phyloP scores from a whole-genome alignment of 164 flowering plant genomes.

The Chloranthus sessilifolius region DNA sequence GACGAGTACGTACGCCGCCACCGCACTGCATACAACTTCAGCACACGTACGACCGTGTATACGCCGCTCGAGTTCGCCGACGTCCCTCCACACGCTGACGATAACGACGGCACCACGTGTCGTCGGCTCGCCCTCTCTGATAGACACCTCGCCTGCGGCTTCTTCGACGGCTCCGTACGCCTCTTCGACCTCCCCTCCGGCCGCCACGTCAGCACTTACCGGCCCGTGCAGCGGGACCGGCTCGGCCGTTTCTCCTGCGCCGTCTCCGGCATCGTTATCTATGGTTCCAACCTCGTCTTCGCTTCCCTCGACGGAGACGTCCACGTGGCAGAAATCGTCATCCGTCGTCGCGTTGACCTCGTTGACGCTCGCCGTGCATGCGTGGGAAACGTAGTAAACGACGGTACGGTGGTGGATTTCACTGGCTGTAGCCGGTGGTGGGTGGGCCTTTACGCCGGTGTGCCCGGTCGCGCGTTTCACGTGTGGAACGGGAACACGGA shows the following conservation, averaged over 20 bases:
- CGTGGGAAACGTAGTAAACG: conserved; percentile 43
- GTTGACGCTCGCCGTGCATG: conserved; percentile 34
- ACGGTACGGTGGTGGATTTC: conserved; percentile 69
- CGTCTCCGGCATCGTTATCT: conserved; percentile 63
- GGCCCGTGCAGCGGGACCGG: conserved; percentile 41
- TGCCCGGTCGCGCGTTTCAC: conserved; percentile 63
- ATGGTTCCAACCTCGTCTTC: conserved; percentile 35
- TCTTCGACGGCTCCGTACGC: conserved; percentile 69
- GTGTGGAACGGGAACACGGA: conserved; percentile 65
- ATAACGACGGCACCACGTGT: conserved; percentile 37
- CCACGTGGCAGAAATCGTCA: conserved; percentile 38
- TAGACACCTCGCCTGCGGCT: conserved; percentile 65
- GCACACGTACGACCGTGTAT: conserved; percentile 22
- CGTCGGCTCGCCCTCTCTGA: conserved; percentile 70
- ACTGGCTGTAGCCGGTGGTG: conserved; percentile 60
- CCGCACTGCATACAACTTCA: conserved; percentile 55
- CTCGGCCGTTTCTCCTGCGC: conserved; percentile 66
- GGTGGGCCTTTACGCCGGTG: conserved; percentile 88
- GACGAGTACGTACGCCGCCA: conserved; percentile 65
- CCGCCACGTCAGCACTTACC: conserved; percentile 40
- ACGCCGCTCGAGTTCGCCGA: conserved; percentile 37
- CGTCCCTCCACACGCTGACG: conserved; percentile 14
- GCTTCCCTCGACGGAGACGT: conserved; percentile 78
- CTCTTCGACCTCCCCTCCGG: conserved; percentile 48
- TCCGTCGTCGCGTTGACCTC: conserved; percentile 1